These are phyloP conservation scores for Alternaria burnsii DNA, from an alignment of 2,329 filamentous ascomycete genomes.

Conservation along the genomic window DNA sequence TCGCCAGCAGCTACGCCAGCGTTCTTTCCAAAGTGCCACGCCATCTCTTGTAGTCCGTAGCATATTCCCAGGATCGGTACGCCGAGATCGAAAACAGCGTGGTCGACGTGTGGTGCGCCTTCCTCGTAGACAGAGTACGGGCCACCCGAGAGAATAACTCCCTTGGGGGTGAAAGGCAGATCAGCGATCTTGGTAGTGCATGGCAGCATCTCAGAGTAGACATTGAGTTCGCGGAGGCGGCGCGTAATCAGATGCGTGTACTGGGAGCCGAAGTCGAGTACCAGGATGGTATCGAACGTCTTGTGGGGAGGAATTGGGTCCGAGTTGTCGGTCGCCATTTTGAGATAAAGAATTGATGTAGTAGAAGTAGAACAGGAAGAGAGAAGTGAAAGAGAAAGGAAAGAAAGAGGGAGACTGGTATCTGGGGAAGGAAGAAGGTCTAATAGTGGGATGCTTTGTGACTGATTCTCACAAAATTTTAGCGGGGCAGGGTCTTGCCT, in stretches of 20 bases:
- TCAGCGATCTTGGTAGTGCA: slow-evolving; percentile 84
- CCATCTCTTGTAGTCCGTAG: slow-evolving; percentile 75
- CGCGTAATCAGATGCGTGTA: slow-evolving; percentile 79
- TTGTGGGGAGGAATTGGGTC: slow-evolving; percentile 58
- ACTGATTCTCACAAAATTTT: slow-evolving; percentile 28
- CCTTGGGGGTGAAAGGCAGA: slow-evolving; percentile 80
- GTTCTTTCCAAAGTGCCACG: slow-evolving; percentile 72
- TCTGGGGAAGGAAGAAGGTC: slow-evolving; percentile 1
- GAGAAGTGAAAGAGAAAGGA: slow-evolving; percentile 10
- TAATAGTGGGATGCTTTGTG: slow-evolving; percentile 21
- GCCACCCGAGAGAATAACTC: slow-evolving; percentile 80
- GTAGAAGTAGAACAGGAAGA: slow-evolving; percentile 22
- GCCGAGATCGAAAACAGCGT: slow-evolving; percentile 78
- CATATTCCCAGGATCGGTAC: slow-evolving; percentile 71
- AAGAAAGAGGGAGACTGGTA: slow-evolving; percentile 12
- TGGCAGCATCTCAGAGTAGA: slow-evolving; percentile 88
- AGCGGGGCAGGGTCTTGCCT: background rate
- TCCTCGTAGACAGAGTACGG: slow-evolving; percentile 83
- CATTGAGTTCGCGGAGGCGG: slow-evolving; percentile 77
- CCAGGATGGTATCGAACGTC: slow-evolving; percentile 72
- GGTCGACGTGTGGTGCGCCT: slow-evolving; percentile 80
- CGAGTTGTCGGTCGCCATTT: slow-evolving; percentile 51
- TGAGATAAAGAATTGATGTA: background rate
- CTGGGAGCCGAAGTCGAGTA: slow-evolving; percentile 76
- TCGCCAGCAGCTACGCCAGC: slow-evolving; percentile 68